These are phyloP conservation scores for Fusarium sp. DNA, from an alignment of 2,329 filamentous ascomycete genomes.

Conservation along the genomic window DNA sequence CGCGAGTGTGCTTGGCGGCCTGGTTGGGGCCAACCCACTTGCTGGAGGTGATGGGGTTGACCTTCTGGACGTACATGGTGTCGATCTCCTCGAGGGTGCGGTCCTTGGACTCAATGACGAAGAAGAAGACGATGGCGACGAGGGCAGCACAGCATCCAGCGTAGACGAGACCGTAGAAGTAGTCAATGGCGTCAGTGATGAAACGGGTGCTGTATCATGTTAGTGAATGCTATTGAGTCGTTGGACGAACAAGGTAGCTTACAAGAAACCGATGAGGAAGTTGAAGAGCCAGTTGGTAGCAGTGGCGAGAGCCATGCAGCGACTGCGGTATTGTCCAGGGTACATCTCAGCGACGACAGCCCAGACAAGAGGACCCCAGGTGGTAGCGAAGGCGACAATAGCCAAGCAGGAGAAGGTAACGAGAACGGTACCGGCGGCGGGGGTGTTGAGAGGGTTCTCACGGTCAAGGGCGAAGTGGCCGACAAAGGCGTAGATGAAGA, in stretches of 20 bases:
- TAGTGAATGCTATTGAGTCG: constrained; percentile 24
- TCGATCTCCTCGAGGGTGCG: constrained; percentile 83
- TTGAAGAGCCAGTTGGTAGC: constrained; percentile 77
- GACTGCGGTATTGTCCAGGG: constrained; percentile 69
- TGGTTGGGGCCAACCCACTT: constrained; percentile 44
- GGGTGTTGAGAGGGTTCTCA: constrained; percentile 60
- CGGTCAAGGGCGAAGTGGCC: constrained; percentile 63
- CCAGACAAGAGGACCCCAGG: constrained; percentile 81
- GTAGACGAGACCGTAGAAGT: constrained; percentile 80
- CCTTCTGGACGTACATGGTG: constrained; percentile 76
- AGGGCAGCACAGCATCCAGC: constrained; percentile 76
- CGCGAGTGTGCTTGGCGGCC: constrained; percentile 27
- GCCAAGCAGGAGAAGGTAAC: constrained; percentile 80
- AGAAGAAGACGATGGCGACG: constrained; percentile 79
- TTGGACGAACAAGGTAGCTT: constrained; percentile 30
- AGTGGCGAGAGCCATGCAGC: constrained; percentile 70
- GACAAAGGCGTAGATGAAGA: constrained; percentile 67
- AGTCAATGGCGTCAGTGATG: constrained; percentile 79
- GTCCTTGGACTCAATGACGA: constrained; percentile 81
- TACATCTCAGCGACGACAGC: constrained; percentile 76
- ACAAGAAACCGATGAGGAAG: constrained; percentile 69
- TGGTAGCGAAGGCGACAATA: constrained; percentile 77
- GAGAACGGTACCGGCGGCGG: constrained; percentile 70
- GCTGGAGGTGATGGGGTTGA: constrained; percentile 65
- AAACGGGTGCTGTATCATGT: constrained; percentile 71